Conservation (phyloP, 2,329 filamentous ascomycete genomes). For the Colletotrichum sp. region DNA sequence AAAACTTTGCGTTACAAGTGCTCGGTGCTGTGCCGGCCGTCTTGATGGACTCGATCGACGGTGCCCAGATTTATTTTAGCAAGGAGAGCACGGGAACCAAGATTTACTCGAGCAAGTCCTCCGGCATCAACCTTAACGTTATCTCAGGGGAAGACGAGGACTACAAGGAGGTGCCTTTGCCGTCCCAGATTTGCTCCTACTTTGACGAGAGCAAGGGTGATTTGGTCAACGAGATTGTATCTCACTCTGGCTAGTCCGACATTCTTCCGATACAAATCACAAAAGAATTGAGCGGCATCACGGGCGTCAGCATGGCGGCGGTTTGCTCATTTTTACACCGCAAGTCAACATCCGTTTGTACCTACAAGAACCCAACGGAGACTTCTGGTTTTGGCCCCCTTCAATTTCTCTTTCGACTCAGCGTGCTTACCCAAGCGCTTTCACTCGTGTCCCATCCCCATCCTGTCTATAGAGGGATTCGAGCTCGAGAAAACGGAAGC, state of each 20-base stretch:
- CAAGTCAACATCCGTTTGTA: neutral
- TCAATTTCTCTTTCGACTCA: neutral
- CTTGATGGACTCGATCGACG: conserved; percentile 91
- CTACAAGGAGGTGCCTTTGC: conserved; percentile 85
- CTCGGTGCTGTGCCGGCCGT: conserved; percentile 85
- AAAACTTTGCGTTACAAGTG: conserved; percentile 94
- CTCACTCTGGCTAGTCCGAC: conserved; percentile 75
- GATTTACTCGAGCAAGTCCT: conserved; percentile 88
- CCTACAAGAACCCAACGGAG: neutral
- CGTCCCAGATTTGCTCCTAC: conserved; percentile 87
- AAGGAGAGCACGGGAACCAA: conserved; percentile 80
- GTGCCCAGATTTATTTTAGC: conserved; percentile 85
- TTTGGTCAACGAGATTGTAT: conserved; percentile 91
- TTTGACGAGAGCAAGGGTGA: conserved; percentile 73
- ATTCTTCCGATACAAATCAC: neutral
- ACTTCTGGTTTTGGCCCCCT: neutral
- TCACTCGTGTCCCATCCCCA: neutral
- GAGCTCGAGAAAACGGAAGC: neutral
- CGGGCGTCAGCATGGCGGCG: neutral
- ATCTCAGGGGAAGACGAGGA: conserved; percentile 75
- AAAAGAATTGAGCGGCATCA: neutral
- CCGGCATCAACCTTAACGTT: conserved; percentile 86
- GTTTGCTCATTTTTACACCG: neutral
- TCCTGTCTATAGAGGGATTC: neutral
- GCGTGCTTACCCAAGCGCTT: neutral